Evolutionary conservation across 2,329 filamentous ascomycete species (phyloP), one percentile per base, ranked within the genome.

Genomic region (Tolypocladium sp.): DNA sequence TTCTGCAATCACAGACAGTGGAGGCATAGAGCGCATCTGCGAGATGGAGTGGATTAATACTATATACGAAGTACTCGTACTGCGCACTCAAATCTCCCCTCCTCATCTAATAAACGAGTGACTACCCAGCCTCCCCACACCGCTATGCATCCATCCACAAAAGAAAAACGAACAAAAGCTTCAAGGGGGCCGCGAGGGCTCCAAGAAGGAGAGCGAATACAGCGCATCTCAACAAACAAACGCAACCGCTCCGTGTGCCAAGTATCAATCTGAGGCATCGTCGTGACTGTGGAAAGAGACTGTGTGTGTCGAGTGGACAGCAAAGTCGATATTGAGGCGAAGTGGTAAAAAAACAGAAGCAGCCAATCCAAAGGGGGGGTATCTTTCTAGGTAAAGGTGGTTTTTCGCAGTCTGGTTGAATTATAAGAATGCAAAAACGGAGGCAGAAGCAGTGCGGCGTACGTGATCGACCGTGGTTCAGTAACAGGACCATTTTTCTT

Each of bases 301-400:
- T 8, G 46, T 49, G 27, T 51, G 20, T 35, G 12, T 22, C 49
- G 10, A 13, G 30, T 8, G 30, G n/a, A n/a, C 40, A n/a, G 22
- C 38, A 37, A 30, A 58, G 41, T 35, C n/a, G 42, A 55, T 40
- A n/a, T 37, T 40, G 56, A 57, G 33, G 35, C 25, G 7, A 53
- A 37, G 62, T 58, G 53, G 55, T 60, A 57, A 63, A 57, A 63
- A 61, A 62, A 57, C 51, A 57, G 64, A 60, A 68, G 64, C 67
- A 64, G 67, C 66, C 55, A 61, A 69, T 71, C 66, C 67, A 74
- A 70, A 65, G 65, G 73, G 46, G 37, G 49, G 73, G 73, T 75
- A 74, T 75, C 73, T 74, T 73, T 74, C 70, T 73, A 72, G 68
- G 65, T 58, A 55, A 46, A 57, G 51, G 57, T 56, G 51, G 41